phyloP scores from a whole-genome alignment of 352 stramenopile species.

The Phytophthora cajani region DNA sequence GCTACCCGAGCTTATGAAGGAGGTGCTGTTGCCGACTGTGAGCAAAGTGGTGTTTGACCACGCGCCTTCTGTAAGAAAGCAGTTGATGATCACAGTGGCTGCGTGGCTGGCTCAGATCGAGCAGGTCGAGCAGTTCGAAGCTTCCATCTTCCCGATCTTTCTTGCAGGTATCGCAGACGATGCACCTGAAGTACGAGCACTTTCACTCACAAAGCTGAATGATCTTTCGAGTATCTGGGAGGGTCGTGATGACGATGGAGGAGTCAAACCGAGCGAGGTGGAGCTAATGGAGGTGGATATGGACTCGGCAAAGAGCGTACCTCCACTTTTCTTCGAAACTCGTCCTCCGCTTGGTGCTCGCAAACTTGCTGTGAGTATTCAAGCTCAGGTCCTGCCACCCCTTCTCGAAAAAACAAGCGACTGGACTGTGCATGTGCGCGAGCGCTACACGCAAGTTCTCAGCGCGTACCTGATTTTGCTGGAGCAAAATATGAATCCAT shows the following conservation, averaged over 20 bases:
- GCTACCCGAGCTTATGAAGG: conserved; percentile 78
- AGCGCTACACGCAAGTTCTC: conserved; percentile 76
- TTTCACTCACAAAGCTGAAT: conserved; percentile 50
- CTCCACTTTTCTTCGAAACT: conserved; percentile 57
- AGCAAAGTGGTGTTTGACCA: conserved; percentile 79
- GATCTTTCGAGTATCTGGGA: conserved; percentile 61
- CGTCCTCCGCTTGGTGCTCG: conserved; percentile 57
- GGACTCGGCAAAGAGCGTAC: conserved; percentile 20
- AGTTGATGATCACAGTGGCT: conserved; percentile 63
- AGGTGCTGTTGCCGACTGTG: conserved; percentile 69
- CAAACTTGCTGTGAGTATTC: conserved; percentile 56
- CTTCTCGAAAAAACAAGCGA: conserved; percentile 79
- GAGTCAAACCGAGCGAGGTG: conserved; percentile 18
- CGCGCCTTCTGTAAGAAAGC: conserved; percentile 71
- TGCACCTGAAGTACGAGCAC: conserved; percentile 61
- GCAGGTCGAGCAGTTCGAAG: conserved; percentile 66
- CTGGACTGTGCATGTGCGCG: conserved; percentile 83
- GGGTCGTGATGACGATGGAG: conserved; percentile 28
- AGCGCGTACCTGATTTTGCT: conserved; percentile 73
- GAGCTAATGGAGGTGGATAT: conserved; percentile 53
- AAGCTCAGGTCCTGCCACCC: conserved; percentile 51
- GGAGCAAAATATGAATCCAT: conserved; percentile 72
- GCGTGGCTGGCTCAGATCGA: conserved; percentile 70
- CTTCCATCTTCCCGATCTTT: conserved; percentile 69
- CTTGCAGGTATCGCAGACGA: conserved; percentile 75